These are phyloP conservation scores for Chrysopogon serrulatus DNA, from an alignment of 176 grass and related monocot genomes.

Conservation along the genomic window DNA sequence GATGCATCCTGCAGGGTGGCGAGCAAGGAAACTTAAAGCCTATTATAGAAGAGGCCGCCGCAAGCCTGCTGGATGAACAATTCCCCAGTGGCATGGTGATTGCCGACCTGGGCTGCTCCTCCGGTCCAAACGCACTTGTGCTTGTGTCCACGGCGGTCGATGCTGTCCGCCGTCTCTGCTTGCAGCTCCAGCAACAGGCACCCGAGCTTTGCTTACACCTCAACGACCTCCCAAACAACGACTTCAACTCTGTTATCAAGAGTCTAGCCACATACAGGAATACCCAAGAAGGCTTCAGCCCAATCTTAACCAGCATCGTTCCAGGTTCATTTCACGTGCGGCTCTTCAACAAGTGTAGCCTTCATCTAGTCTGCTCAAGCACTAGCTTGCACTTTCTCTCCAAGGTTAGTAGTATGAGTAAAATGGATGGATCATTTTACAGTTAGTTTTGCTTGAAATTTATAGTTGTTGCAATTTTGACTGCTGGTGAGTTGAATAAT, in stretches of 20 bases:
- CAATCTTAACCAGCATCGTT: not conserved
- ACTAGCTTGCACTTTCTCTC: constrained; percentile 20
- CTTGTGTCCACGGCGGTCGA: not conserved
- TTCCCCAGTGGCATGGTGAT: not conserved
- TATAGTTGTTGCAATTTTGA: too few species aligned
- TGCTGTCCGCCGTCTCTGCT: not conserved
- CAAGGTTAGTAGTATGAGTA: not conserved
- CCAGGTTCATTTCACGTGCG: constrained; percentile 21
- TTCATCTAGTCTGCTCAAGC: constrained; percentile 8
- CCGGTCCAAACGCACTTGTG: constrained; percentile 6
- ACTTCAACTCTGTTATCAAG: constrained; percentile 17
- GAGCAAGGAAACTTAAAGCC: not conserved
- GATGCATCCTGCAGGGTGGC: not conserved
- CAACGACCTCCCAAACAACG: constrained; percentile 18
- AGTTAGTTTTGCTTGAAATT: too few species aligned
- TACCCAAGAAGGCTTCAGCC: not conserved
- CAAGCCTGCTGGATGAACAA: not conserved
- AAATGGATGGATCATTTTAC: too few species aligned
- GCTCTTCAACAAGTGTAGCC: not conserved
- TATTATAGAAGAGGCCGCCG: constrained; percentile 1
- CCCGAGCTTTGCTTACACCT: constrained; percentile 2
- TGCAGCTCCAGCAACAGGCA: not conserved
- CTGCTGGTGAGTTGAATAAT: too few species aligned
- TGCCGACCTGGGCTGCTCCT: constrained; percentile 20
- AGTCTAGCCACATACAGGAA: not conserved